phyloP scores from a whole-genome alignment of 306 rosid species.

The Cucurbita pepo region DNA sequence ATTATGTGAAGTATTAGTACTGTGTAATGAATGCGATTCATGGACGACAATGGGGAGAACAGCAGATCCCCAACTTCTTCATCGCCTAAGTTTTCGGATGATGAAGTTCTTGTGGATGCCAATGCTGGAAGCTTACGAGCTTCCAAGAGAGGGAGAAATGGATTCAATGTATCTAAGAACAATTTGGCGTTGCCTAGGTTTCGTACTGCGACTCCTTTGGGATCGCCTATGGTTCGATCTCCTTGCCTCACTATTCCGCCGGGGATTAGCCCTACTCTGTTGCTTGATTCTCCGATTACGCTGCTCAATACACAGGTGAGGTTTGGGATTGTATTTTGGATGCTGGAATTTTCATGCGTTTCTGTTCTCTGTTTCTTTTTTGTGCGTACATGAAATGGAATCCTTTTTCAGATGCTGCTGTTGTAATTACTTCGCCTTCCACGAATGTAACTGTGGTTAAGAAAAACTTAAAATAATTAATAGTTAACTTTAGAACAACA shows the following conservation, averaged over 20 bases:
- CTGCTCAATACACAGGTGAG: constrained; percentile 54
- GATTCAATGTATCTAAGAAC: no score
- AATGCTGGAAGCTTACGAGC: constrained; percentile 29
- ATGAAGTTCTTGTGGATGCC: not conserved
- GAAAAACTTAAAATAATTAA: not conserved
- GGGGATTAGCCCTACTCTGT: constrained; percentile 57
- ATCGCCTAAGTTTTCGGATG: not conserved
- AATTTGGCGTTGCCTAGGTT: no score
- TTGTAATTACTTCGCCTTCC: not conserved
- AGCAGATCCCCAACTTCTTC: not conserved
- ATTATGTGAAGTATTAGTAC: no score
- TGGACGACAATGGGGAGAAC: not conserved
- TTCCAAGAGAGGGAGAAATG: constrained; percentile 18
- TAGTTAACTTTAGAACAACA: not conserved
- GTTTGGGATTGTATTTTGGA: not conserved
- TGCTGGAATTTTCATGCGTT: not conserved
- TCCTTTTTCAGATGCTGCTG: not conserved
- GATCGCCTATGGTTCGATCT: constrained; percentile 11
- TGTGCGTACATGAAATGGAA: not conserved
- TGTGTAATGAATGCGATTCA: not conserved
- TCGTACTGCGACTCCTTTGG: no score
- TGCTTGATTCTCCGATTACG: constrained; percentile 71
- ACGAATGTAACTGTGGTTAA: not conserved
- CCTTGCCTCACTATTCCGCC: constrained; percentile 46
- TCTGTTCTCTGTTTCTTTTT: not conserved